Evolutionary conservation across 306 rosid genomes (phyloP).

Genomic region (Parietaria judaica): DNA sequence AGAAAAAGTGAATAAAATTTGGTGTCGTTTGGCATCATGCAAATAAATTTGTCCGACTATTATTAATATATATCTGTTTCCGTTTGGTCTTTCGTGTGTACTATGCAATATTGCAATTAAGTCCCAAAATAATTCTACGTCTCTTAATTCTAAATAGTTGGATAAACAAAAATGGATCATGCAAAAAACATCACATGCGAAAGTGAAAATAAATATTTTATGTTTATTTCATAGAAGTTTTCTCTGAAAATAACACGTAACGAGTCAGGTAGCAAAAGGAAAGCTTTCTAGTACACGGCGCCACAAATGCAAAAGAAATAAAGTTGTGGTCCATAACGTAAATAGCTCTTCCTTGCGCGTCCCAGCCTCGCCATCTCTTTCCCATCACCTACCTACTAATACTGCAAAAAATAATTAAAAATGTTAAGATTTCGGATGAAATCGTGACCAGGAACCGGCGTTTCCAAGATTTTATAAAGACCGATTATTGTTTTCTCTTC

Average conservation of each 20-base stretch:
- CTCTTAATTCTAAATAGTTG: too few species aligned
- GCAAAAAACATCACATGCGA: too few species aligned
- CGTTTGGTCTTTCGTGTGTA: too few species aligned
- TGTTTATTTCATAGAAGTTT: background rate
- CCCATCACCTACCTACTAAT: background rate
- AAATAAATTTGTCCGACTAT: too few species aligned
- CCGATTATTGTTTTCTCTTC: background rate
- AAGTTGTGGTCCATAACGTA: background rate
- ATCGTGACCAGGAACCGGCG: background rate
- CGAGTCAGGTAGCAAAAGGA: background rate
- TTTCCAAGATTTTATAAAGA: background rate
- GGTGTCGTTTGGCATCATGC: too few species aligned
- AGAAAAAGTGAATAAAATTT: too few species aligned
- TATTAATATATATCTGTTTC: too few species aligned
- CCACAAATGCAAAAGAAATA: background rate
- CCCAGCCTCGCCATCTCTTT: background rate
- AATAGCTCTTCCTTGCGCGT: background rate
- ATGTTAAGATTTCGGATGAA: background rate
- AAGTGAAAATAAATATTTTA: background rate
- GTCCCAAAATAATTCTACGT: too few species aligned
- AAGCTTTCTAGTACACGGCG: background rate
- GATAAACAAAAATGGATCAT: too few species aligned
- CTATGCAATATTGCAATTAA: too few species aligned
- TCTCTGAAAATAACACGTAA: background rate
- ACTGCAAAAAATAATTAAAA: slow-evolving; percentile 1